Conservation (phyloP, 805 yeast genomes). For the Suhomyces prunicola region DNA sequence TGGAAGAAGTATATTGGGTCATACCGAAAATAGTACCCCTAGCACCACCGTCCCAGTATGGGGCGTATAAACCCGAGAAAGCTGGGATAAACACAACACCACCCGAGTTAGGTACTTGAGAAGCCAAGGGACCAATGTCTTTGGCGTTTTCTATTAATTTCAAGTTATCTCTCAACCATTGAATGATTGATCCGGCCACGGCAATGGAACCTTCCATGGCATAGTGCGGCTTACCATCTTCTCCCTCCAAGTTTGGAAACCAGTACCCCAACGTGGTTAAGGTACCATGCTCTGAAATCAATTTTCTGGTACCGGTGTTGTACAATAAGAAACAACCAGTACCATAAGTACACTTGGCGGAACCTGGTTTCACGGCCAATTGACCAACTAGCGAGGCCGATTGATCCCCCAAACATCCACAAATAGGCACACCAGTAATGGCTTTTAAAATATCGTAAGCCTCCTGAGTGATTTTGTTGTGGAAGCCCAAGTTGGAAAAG, state of each 20-base stretch:
- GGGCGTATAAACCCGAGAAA: conserved; percentile 90
- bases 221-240: conserved; percentile 61
- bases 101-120: conserved; percentile 74
- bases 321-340: conserved; percentile 90
- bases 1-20: conserved; percentile 87
- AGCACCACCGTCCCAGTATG: conserved; percentile 92
- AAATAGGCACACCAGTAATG: conserved; percentile 65
- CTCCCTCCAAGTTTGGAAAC: conserved; percentile 64
- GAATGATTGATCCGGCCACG: conserved; percentile 91
- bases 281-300: conserved; percentile 75
- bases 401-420: conserved; percentile 94
- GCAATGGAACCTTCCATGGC: conserved; percentile 96
- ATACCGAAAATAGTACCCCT: conserved; percentile 91
- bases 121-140: conserved; percentile 88
- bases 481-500: conserved; percentile 49
- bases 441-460: conserved; percentile 49
- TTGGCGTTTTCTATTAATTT: conserved; percentile 75
- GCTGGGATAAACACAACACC: conserved; percentile 96
- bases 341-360: conserved; percentile 94
- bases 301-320: conserved; percentile 75
- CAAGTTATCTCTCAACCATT: conserved; percentile 91
- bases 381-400: conserved; percentile 93
- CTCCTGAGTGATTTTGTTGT: conserved; percentile 48
- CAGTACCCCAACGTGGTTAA: conserved; percentile 88
- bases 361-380: conserved; percentile 76